Evolutionary conservation across 2,329 filamentous ascomycete species (phyloP), one percentile per base, ranked within the genome.

Genomic region (Myriosclerotinia duriaeana): DNA sequence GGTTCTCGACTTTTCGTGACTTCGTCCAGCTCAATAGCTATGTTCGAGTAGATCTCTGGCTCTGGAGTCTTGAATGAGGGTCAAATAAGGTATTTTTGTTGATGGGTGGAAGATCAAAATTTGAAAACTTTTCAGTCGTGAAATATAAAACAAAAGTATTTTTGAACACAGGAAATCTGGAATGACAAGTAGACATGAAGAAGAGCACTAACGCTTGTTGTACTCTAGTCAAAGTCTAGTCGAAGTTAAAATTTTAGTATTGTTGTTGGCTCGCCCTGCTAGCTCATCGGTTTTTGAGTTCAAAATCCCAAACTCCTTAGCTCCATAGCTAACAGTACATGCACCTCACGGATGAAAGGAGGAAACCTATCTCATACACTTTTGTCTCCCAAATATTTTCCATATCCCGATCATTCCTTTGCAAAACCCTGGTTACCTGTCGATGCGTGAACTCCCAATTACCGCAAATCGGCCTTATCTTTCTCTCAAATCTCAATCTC

Each of bases 281-380:
- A 61, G 44, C 58, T 61, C 46, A 50, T 20, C 20, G 30, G 26
- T 50, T 50, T 50, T 40, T 50, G 0, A 22, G 26, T 36, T 50
- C 30, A 12, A 50, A 20, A 52, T 52, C 44, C 44, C 58, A 52
- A 50, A 61, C 58, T 61, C 58, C 58, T 50, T 61, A n/a, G 58
- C 58, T 61, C 15, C 46, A 26, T 50, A 52, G 14, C 30, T 61
- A 61, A 61, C 38, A 40, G 20, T 40, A 40, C n/a, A 36, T 44
- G 30, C 48, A 30, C 26, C 26, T 42, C 22, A 9, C 22, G 34
- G 58, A 30, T 40, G 44, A 38, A 38, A 20, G 14, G 50, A 50
- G n/a, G 34, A 20, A 60, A 40, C 1, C 26, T 38, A 50, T 61
- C 34, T 50, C 22, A 20, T 50, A 50, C 58, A 61, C 11, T 36